Percentiles rank a stretch among this genome's conserved stretches.
These are phyloP conservation scores for Globisporangium camurandrum DNA, from an alignment of 352 stramenopile species.

Conservation along the genomic window DNA sequence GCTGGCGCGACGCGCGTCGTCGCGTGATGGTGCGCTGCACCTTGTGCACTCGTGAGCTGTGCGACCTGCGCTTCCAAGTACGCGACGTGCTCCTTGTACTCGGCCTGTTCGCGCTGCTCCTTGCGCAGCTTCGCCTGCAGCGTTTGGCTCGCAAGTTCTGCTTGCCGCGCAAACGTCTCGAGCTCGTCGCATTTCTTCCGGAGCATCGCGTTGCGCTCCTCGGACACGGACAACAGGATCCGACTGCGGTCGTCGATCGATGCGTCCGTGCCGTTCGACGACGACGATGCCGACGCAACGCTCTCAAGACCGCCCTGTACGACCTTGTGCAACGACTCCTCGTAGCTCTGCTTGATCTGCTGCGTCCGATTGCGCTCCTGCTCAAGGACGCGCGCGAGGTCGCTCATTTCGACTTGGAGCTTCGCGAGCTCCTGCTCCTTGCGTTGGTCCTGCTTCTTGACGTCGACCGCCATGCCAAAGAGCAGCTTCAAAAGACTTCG, in stretches of 20 bases:
- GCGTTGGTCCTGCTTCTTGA: conserved; percentile 80
- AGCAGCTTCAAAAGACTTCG: conserved; percentile 78
- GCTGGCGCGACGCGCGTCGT: conserved; percentile 1
- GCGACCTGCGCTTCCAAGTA: conserved; percentile 59
- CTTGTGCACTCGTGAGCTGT: conserved; percentile 17
- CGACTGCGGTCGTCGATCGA: conserved; percentile 47
- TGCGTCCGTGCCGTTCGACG: conserved; percentile 1
- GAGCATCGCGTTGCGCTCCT: conserved; percentile 66
- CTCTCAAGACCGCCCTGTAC: conserved; percentile 35
- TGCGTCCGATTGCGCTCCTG: conserved; percentile 66
- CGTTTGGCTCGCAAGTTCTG: conserved; percentile 40
- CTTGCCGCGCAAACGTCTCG: conserved; percentile 28
- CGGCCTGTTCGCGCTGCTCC: conserved; percentile 5
- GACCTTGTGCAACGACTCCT: conserved; percentile 76
- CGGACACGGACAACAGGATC: conserved; percentile 63
- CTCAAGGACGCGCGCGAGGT: conserved; percentile 52
- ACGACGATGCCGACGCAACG: neutral
- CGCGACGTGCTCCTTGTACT: conserved; percentile 47
- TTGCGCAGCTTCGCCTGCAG: conserved; percentile 33
- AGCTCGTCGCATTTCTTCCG: conserved; percentile 74
- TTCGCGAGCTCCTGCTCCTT: conserved; percentile 77
- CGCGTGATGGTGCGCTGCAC: neutral
- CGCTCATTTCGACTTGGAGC: conserved; percentile 60
- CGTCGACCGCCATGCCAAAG: conserved; percentile 81
- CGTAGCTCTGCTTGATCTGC: conserved; percentile 77